Evolutionary conservation across 352 stramenopile genomes (phyloP).

Genomic region (Phytophthora idaei): DNA sequence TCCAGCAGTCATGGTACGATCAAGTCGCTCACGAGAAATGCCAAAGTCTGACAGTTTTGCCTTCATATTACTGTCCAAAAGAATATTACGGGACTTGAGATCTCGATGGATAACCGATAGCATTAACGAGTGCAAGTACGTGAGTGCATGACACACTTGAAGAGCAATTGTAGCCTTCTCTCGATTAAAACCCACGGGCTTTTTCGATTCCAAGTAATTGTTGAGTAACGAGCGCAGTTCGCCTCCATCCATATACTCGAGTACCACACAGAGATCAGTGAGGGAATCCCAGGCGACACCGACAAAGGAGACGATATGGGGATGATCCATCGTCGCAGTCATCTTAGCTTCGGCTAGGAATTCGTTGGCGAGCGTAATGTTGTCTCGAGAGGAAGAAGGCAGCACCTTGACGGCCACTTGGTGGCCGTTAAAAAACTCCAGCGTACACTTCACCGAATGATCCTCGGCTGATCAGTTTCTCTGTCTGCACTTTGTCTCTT

Average conservation of each 20-base stretch:
- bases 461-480: slow-evolving; percentile 38
- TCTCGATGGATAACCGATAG: slow-evolving; percentile 24
- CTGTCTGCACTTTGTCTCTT: slow-evolving; percentile 29
- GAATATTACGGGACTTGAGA: slow-evolving; percentile 44
- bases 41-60: slow-evolving; percentile 70
- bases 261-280: slow-evolving; percentile 45
- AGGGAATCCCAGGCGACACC: slow-evolving; percentile 48
- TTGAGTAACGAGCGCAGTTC: slow-evolving; percentile 45
- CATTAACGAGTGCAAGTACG: slow-evolving; percentile 23
- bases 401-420: slow-evolving; percentile 51
- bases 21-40: slow-evolving; percentile 39
- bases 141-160: slow-evolving; percentile 36
- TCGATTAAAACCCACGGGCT: slow-evolving; percentile 29
- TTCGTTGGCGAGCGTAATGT: slow-evolving; percentile 28
- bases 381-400: slow-evolving; percentile 26
- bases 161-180: slow-evolving; percentile 44
- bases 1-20: slow-evolving; percentile 33
- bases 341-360: slow-evolving; percentile 50
- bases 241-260: slow-evolving; percentile 56
- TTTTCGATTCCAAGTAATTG: slow-evolving; percentile 11
- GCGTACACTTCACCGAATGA: slow-evolving; percentile 48
- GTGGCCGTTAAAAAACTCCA: slow-evolving; percentile 34
- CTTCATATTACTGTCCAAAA: slow-evolving; percentile 36
- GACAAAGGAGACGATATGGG: slow-evolving; percentile 43
- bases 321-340: slow-evolving; percentile 38